Evolutionary conservation across 352 stramenopile species (phyloP).

Genomic region (Globisporangium cystogenes): DNA sequence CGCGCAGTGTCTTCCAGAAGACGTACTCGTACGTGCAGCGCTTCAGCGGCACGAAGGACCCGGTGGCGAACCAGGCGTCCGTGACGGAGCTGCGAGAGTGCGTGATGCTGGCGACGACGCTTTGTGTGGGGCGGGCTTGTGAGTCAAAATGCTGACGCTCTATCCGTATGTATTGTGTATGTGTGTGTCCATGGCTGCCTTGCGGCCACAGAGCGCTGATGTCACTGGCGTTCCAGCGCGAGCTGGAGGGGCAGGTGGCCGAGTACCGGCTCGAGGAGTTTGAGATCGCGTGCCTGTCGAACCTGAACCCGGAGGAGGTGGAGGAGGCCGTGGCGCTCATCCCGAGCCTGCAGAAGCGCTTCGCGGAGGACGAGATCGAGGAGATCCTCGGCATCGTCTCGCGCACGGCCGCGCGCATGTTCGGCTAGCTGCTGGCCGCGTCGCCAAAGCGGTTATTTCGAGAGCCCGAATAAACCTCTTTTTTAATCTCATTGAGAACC

Average conservation of each 20-base stretch:
- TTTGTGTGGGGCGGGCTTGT: too few relatives aligned
- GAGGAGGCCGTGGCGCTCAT: conserved; percentile 87
- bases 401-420: conserved; percentile 84
- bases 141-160: too few relatives aligned
- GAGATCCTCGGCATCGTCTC: conserved; percentile 88
- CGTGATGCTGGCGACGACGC: conserved; percentile 9
- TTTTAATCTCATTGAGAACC: too few relatives aligned
- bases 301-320: conserved; percentile 87
- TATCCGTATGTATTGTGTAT: neutral
- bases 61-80: conserved; percentile 86
- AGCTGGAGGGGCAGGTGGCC: conserved; percentile 60
- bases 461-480: too few relatives aligned
- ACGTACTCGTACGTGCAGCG: conserved; percentile 90
- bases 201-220: conserved; percentile 59
- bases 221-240: conserved; percentile 78
- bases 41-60: conserved; percentile 90
- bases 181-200: neutral
- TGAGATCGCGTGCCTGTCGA: conserved; percentile 87
- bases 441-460: too few relatives aligned
- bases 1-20: conserved; percentile 83
- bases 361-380: conserved; percentile 88
- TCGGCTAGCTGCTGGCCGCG: conserved; percentile 49
- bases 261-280: conserved; percentile 87
- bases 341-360: conserved; percentile 84
- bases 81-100: conserved; percentile 88